Conservation (phyloP, 495 filamentous ascomycete species). For the Trichoderma erinaceum region DNA sequence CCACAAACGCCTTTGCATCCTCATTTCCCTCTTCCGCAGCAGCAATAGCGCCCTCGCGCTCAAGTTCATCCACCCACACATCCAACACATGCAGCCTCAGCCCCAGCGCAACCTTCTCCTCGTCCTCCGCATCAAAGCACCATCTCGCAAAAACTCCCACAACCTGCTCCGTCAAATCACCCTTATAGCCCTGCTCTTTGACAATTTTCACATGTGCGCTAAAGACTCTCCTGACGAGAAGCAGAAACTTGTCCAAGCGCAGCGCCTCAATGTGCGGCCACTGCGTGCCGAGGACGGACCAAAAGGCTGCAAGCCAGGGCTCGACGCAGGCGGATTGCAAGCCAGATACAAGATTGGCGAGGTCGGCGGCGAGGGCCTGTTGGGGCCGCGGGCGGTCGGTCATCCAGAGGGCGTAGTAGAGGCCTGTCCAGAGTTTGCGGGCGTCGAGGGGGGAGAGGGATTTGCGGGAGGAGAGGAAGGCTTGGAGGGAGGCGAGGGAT, state of each 20-base stretch:
- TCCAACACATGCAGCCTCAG: conserved; percentile 83
- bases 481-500: conserved; percentile 70
- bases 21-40: conserved; percentile 39
- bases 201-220: conserved; percentile 58
- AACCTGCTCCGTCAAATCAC: conserved; percentile 29
- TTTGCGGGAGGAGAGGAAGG: conserved; percentile 65
- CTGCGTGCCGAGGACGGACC: conserved; percentile 78
- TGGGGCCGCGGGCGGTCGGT: conserved; percentile 81
- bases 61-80: conserved; percentile 83
- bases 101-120: conserved; percentile 60
- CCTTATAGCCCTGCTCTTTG: conserved; percentile 35
- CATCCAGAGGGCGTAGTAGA: conserved; percentile 97
- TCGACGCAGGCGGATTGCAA: conserved; percentile 56
- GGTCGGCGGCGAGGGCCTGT: conserved; percentile 72
- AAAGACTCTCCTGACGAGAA: conserved; percentile 73
- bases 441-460: conserved; percentile 57
- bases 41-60: conserved; percentile 56
- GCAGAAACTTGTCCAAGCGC: conserved; percentile 88
- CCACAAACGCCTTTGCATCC: conserved; percentile 29
- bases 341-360: conserved; percentile 64
- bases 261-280: conserved; percentile 78
- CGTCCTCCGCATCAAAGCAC: conserved; percentile 39
- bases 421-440: conserved; percentile 92
- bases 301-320: conserved; percentile 70
- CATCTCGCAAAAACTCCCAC: conserved; percentile 37